Base-by-base conservation (phyloP, 2,329 filamentous ascomycete species). In the Colletotrichum lentis region DNA sequence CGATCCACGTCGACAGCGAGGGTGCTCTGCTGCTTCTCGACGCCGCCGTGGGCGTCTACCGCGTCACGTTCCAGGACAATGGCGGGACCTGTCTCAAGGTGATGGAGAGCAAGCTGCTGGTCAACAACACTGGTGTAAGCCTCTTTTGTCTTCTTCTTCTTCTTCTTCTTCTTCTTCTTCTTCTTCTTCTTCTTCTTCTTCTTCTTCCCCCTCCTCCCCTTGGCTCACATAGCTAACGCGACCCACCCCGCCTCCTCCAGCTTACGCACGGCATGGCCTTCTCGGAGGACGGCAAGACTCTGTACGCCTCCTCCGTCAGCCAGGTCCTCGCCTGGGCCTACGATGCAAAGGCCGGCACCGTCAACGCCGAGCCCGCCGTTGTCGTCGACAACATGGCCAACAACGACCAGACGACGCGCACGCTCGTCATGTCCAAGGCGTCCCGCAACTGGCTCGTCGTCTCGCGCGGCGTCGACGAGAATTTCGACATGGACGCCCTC, bases 281-380 rank as follows among this genome's bases (percentile, higher is more conserved):
- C 22, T 85, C 84, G 0, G 74, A 76, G 3, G 83, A 88, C 74
- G 83, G 84, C 61, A 81, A 77, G 47, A 86, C 82, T 2, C 74
- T 88, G 61, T 88, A 86, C 72, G 85, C 84, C 18, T 92, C 90
- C 0, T 85, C 84, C 2, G 74, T 82, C 6, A 81, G 85, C 55
- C 80, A 82, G n/a, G 88, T 91, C 41, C 90, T 83, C 73, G 80
- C 86, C 2, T 93, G 89, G 87, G 75, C 81, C 35, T 94, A 94
- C 75, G 83, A 91, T 74, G 78, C 85, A n/a, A 74, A 76, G 3
- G 77, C 81, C 10, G 80, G 79, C 55, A 83, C 83, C 4, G 82
- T 87, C 50, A 71, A 67, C 24, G 71, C 74, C 52, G 83, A 81
- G 57, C 80, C 80, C 67, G 86, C 83, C 3, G 68, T 93, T 5